phyloP scores from a whole-genome alignment of 2,329 filamentous ascomycete genomes.

The Monilinia fructigena region DNA sequence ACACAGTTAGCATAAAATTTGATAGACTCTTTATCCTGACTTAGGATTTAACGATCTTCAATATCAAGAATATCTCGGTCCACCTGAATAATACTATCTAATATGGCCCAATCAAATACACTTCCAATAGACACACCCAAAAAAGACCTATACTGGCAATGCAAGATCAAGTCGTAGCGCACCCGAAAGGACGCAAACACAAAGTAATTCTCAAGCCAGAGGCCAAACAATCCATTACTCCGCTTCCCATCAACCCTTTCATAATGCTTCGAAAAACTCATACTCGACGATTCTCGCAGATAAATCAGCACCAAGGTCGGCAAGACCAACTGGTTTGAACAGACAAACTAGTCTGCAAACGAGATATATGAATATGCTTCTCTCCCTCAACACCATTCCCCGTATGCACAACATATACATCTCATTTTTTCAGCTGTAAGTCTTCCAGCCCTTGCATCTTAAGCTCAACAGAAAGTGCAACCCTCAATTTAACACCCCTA shows the following conservation, averaged over 20 bases:
- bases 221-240: neutral
- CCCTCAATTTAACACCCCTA: neutral
- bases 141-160: slow-evolving; percentile 22
- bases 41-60: neutral
- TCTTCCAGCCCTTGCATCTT: too few species aligned
- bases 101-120: slow-evolving; percentile 28
- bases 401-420: slow-evolving; percentile 4
- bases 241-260: neutral
- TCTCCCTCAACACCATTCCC: neutral
- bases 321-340: too few species aligned
- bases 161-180: slow-evolving; percentile 17
- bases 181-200: neutral
- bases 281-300: neutral
- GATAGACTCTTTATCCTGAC: neutral
- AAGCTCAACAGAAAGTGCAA: neutral
- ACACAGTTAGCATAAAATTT: neutral
- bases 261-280: neutral
- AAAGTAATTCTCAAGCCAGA: neutral
- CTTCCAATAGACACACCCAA: slow-evolving; percentile 25
- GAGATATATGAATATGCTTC: neutral
- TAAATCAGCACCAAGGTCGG: neutral
- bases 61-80: neutral
- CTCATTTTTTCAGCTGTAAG: neutral
- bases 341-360: neutral
- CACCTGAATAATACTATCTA: neutral